Base-by-base conservation (phyloP, 768 basidiomycete species). In the Boletus patriciae region DNA sequence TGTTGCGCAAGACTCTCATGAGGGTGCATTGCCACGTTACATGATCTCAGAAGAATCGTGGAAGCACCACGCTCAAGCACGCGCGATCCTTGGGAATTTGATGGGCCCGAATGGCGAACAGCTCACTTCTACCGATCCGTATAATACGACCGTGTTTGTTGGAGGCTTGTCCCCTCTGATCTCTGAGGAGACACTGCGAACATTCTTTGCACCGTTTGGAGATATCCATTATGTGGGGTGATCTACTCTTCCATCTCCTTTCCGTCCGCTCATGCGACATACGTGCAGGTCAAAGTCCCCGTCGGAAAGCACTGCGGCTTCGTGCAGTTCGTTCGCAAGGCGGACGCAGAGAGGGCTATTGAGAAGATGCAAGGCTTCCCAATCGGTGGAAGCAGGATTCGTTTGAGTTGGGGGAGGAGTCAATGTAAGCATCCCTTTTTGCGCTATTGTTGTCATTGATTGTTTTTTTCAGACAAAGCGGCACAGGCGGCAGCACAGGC, bases 281-380 rank as follows among this genome's bases (percentile, higher is more conserved):
- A 27, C 41, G 64, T 31, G 43, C 62, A 92, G 91, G 94, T 96
- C 68, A 96, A 95, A 73, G 94, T 97, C n/a, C 94, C 94, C 12
- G 88, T 92, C 43, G 93, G 92, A 49, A 96, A 96, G 67, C 91
- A 94, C 61, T 97, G 94, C 64, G 94, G 94, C 1, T 97, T 97
- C 66, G 94, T 97, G 44, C 94, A 97, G 74, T 97, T 93, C 65
- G 90, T 96, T 27, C 83, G 87, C 61, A 94, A 96, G 73, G 84
- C 83, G 11, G 94, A 97, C 72, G 94, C 94, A 12, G 93, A 95
- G 71, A 80, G 83, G 37, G 93, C 94, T 10, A 97, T 97, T 58
- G 90, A 94, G 74, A 93, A 92, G 74, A 94, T 96, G 94, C 94
- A 96, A 76, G 94, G 93, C 25, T 96, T 94, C 70, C 92, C 93